Evolutionary conservation across 2,329 filamentous ascomycete species (phyloP).

Genomic region (Fusarium miscanthi): DNA sequence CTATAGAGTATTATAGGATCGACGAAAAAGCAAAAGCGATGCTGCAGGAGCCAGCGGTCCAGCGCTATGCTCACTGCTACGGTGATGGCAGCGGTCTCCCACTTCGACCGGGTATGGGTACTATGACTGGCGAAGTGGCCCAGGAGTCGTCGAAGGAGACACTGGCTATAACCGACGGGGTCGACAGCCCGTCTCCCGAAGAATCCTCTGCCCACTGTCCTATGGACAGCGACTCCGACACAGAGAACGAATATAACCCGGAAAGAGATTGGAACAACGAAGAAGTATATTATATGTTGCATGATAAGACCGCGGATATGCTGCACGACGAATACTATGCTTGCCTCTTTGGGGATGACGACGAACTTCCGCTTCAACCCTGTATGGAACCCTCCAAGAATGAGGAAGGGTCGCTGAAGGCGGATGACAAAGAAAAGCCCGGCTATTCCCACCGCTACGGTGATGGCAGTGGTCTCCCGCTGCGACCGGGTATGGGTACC

Average conservation of each 20-base stretch:
- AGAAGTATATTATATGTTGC: neutral
- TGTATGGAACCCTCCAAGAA: neutral
- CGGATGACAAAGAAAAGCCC: neutral
- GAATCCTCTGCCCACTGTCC: no score
- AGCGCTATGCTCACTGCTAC: no score
- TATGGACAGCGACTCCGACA: no score
- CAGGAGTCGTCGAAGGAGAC: no score
- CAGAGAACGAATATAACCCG: neutral
- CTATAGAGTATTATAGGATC: no score
- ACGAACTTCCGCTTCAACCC: neutral
- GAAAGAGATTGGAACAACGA: neutral
- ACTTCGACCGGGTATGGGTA: no score
- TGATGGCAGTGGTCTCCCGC: neutral
- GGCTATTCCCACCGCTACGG: neutral
- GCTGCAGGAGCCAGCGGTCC: no score
- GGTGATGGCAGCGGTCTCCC: no score
- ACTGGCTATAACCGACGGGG: no score
- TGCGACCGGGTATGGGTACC: neutral
- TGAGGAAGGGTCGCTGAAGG: neutral
- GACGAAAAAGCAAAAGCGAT: no score
- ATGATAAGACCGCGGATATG: neutral
- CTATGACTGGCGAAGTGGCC: no score
- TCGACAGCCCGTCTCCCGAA: no score
- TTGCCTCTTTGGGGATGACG: rapidly evolving
- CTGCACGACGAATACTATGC: neutral